phyloP scores from a whole-genome alignment of 1,284 basidiomycete species.

The Cryptococcus sp. region DNA sequence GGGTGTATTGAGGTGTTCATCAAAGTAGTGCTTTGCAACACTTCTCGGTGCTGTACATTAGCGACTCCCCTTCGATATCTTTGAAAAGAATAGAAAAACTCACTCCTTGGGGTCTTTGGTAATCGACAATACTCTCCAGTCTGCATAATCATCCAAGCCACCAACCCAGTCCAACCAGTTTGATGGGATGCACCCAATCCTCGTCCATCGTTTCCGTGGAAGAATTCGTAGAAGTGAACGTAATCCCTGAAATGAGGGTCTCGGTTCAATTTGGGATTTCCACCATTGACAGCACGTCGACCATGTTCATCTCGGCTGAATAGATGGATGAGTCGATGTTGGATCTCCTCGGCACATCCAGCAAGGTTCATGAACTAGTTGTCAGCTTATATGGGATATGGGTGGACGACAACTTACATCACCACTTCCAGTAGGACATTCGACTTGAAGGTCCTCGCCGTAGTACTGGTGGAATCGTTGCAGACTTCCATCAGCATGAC shows the following conservation, averaged over 20 bases:
- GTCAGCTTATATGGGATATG: neutral
- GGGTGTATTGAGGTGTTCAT: slow-evolving; percentile 54
- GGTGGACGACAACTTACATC: slow-evolving; percentile 51
- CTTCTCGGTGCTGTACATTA: slow-evolving; percentile 68
- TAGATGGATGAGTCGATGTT: slow-evolving; percentile 92
- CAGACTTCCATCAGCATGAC: slow-evolving; percentile 59
- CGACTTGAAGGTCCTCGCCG: slow-evolving; percentile 78
- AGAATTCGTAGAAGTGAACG: slow-evolving; percentile 95
- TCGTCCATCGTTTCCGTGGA: slow-evolving; percentile 87
- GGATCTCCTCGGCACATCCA: slow-evolving; percentile 90
- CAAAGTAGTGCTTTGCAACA: slow-evolving; percentile 88
- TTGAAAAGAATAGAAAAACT: slow-evolving; percentile 34
- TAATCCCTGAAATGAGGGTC: slow-evolving; percentile 98
- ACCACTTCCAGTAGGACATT: slow-evolving; percentile 92
- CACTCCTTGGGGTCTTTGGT: slow-evolving; percentile 82
- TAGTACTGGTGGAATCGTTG: slow-evolving; percentile 98
- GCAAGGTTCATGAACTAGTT: slow-evolving; percentile 81
- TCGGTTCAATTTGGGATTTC: slow-evolving; percentile 75
- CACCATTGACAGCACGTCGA: slow-evolving; percentile 84
- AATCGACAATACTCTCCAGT: slow-evolving; percentile 74
- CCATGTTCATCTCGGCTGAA: slow-evolving; percentile 86
- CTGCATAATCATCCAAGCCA: slow-evolving; percentile 86
- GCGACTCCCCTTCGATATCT: slow-evolving; percentile 1
- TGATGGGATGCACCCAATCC: slow-evolving; percentile 96
- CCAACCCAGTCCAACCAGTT: slow-evolving; percentile 92